Conservation (phyloP, 768 basidiomycete species). For the Lactarius quietus region DNA sequence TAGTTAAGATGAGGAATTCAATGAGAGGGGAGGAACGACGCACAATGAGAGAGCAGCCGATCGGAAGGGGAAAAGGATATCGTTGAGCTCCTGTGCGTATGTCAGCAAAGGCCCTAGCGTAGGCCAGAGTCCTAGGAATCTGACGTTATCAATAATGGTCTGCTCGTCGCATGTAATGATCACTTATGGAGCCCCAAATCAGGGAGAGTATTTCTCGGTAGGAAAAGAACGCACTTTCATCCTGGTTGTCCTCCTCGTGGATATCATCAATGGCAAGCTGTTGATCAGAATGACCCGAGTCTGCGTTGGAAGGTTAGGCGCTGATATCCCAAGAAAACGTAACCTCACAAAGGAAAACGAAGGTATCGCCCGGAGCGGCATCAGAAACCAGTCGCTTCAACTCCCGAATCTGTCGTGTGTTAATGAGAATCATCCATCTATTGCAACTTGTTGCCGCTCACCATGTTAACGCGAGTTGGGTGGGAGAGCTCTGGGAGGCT, state of each 20-base stretch:
- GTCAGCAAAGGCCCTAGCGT: background rate
- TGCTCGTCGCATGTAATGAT: constrained; percentile 20
- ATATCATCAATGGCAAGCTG: background rate
- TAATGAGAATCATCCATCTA: background rate
- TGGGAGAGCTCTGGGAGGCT: background rate
- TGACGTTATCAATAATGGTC: constrained; percentile 29
- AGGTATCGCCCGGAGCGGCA: constrained; percentile 27
- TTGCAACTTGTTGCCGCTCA: background rate
- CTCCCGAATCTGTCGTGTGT: constrained; percentile 20
- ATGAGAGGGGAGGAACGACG: background rate
- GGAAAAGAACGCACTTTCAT: constrained; percentile 25
- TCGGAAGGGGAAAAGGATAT: constrained; percentile 25
- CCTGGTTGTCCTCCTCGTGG: constrained; percentile 28
- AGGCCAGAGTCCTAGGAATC: background rate
- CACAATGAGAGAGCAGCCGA: constrained; percentile 24
- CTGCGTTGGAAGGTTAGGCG: constrained; percentile 8
- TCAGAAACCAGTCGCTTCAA: constrained; percentile 23
- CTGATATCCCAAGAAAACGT: background rate
- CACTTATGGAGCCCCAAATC: background rate
- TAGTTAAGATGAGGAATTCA: too few species aligned
- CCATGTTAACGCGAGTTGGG: constrained; percentile 25
- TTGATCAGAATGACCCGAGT: constrained; percentile 30
- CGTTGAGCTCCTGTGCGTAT: constrained; percentile 12
- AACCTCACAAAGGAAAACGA: constrained; percentile 30
- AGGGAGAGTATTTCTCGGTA: background rate